Conservation (phyloP, 768 basidiomycete species). For the Arthromyces matolae region DNA sequence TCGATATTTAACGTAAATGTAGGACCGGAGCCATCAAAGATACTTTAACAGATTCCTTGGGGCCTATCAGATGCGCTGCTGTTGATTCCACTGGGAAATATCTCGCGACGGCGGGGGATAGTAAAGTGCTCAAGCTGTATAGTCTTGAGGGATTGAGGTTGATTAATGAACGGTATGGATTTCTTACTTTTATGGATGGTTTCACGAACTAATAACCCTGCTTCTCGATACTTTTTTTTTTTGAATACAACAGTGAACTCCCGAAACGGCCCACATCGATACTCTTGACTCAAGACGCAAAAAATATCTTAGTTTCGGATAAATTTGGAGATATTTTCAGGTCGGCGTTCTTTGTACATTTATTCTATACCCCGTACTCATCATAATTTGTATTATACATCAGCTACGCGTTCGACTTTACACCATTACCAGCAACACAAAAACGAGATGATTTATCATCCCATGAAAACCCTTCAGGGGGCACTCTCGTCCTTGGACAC, state of each 20-base stretch:
- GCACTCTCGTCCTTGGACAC: constrained; percentile 79
- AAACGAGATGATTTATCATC: constrained; percentile 44
- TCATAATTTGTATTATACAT: no score
- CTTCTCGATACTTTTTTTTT: background rate
- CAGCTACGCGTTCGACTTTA: constrained; percentile 60
- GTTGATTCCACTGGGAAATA: constrained; percentile 41
- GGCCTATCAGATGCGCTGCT: constrained; percentile 58
- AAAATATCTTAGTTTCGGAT: constrained; percentile 79
- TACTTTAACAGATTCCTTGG: constrained; percentile 46
- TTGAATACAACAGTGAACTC: constrained; percentile 52
- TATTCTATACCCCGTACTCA: no score
- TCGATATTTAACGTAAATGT: no score
- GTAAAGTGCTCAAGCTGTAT: constrained; percentile 82
- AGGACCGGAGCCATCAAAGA: constrained; percentile 52
- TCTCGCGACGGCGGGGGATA: constrained; percentile 68
- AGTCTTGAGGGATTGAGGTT: constrained; percentile 51
- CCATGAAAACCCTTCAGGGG: constrained; percentile 68
- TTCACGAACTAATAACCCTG: no score
- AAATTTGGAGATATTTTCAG: constrained; percentile 95
- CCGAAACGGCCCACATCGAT: constrained; percentile 80
- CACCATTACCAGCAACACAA: constrained; percentile 27
- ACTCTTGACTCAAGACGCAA: constrained; percentile 53
- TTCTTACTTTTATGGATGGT: no score
- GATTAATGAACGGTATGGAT: constrained; percentile 65
- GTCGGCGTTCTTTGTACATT: constrained; percentile 31